phyloP scores from a whole-genome alignment of 306 rosid species.

The Biancaea sappan region DNA sequence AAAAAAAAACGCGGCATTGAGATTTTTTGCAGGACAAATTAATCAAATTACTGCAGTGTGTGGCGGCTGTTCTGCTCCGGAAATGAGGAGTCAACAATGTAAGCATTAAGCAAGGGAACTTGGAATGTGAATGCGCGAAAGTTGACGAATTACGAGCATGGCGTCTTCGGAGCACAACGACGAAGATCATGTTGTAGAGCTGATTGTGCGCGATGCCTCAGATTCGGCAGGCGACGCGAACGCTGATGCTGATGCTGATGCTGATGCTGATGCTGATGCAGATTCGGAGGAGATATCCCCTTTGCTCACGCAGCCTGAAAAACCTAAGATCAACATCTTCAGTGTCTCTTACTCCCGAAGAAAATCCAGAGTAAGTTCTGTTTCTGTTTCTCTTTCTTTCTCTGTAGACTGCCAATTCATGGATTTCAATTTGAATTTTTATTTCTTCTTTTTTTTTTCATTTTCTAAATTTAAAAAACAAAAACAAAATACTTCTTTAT shows the following conservation, averaged over 20 bases:
- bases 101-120: background rate
- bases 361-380: slow-evolving; percentile 49
- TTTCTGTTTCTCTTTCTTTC: background rate
- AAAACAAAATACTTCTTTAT: background rate
- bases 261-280: slow-evolving; percentile 32
- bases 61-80: background rate
- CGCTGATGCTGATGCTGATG: slow-evolving; percentile 22
- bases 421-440: too few relatives aligned
- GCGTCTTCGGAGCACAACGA: slow-evolving; percentile 44
- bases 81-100: background rate
- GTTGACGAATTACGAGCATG: slow-evolving; percentile 22
- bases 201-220: slow-evolving; percentile 44
- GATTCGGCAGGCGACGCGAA: slow-evolving; percentile 27
- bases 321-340: slow-evolving; percentile 83
- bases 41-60: background rate
- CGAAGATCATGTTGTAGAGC: slow-evolving; percentile 60
- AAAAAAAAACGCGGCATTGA: too few relatives aligned
- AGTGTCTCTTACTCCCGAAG: slow-evolving; percentile 63
- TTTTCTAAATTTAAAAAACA: too few relatives aligned
- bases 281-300: slow-evolving; percentile 53
- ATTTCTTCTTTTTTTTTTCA: too few relatives aligned
- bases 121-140: background rate
- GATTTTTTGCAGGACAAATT: background rate
- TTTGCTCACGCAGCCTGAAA: slow-evolving; percentile 51
- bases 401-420: too few relatives aligned